Evolutionary conservation across 108 stramenopile genomes (phyloP).

Genomic region (Fragilaria radians): DNA sequence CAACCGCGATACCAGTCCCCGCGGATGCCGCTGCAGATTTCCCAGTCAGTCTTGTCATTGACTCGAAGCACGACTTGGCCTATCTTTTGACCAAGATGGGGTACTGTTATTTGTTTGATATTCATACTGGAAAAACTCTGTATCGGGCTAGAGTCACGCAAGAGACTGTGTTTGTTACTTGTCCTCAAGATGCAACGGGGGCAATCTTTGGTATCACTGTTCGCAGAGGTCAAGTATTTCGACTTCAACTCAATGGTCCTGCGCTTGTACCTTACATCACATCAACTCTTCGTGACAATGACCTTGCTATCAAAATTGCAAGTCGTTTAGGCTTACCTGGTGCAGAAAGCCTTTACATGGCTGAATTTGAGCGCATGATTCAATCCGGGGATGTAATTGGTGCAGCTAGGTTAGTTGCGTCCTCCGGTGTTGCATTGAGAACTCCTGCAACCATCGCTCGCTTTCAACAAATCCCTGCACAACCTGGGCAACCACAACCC

Average conservation of each 20-base stretch:
- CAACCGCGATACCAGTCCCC: slow-evolving; percentile 89
- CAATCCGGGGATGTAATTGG: slow-evolving; percentile 82
- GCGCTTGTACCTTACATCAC: slow-evolving; percentile 94
- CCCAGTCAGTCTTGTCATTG: slow-evolving; percentile 88
- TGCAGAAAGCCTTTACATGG: slow-evolving; percentile 92
- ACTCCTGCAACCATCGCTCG: slow-evolving; percentile 96
- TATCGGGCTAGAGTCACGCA: slow-evolving; percentile 93
- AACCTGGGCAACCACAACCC: slow-evolving; percentile 94
- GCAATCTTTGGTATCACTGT: slow-evolving; percentile 93
- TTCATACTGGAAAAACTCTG: slow-evolving; percentile 92
- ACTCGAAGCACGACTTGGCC: slow-evolving; percentile 89
- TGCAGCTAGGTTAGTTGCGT: slow-evolving; percentile 91
- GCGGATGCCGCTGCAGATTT: slow-evolving; percentile 95
- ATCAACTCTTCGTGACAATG: slow-evolving; percentile 85
- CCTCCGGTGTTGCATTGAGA: slow-evolving; percentile 80
- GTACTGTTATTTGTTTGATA: slow-evolving; percentile 97
- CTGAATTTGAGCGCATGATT: slow-evolving; percentile 93
- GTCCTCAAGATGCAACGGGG: slow-evolving; percentile 72
- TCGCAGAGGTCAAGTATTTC: slow-evolving; percentile 91
- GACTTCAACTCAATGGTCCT: slow-evolving; percentile 85
- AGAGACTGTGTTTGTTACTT: slow-evolving; percentile 95
- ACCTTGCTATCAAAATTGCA: slow-evolving; percentile 91
- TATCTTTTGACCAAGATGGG: slow-evolving; percentile 97
- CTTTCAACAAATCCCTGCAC: slow-evolving; percentile 96
- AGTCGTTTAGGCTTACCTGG: slow-evolving; percentile 94